These are phyloP conservation scores for Amoeboaphelidium protococcarum DNA, from an alignment of 371 early-diverging fungal genomes.

Conservation along the genomic window DNA sequence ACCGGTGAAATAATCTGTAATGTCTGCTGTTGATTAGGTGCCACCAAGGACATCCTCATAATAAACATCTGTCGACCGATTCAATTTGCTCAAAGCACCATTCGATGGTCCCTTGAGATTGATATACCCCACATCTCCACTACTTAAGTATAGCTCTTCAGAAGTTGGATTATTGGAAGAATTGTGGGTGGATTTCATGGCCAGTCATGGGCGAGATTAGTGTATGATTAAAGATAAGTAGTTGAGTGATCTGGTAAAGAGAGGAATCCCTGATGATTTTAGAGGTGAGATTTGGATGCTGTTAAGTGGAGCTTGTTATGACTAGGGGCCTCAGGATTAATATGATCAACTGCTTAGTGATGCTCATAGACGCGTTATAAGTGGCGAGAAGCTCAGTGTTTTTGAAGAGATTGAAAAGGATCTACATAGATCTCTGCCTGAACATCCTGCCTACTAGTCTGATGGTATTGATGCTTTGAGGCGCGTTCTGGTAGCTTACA, in stretches of 20 bases:
- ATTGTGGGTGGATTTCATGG: background rate
- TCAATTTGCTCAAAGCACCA: too few relatives aligned
- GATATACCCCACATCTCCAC: too few relatives aligned
- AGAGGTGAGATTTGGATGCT: background rate
- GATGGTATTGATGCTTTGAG: slow-evolving; percentile 75
- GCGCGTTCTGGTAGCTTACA: slow-evolving; percentile 47
- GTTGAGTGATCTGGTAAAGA: background rate
- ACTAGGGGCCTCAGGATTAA: background rate
- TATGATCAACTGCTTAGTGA: background rate
- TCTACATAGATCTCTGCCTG: slow-evolving; percentile 39
- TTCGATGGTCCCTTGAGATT: too few relatives aligned
- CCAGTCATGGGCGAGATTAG: background rate
- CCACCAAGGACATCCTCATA: too few relatives aligned
- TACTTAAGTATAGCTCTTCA: too few relatives aligned
- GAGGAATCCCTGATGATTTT: background rate
- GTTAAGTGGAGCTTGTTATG: background rate
- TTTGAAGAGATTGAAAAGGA: slow-evolving; percentile 1
- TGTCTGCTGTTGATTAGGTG: too few relatives aligned
- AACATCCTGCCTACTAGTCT: slow-evolving; percentile 73
- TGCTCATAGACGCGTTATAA: background rate
- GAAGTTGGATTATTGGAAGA: too few relatives aligned
- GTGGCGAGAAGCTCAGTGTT: background rate
- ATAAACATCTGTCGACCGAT: too few relatives aligned
- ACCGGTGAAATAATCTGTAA: too few relatives aligned
- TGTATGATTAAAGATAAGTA: background rate